Percentiles rank a stretch among this genome's conserved stretches.
Conservation (phyloP, 2,329 filamentous ascomycete species). For the Trichoderma sp. region DNA sequence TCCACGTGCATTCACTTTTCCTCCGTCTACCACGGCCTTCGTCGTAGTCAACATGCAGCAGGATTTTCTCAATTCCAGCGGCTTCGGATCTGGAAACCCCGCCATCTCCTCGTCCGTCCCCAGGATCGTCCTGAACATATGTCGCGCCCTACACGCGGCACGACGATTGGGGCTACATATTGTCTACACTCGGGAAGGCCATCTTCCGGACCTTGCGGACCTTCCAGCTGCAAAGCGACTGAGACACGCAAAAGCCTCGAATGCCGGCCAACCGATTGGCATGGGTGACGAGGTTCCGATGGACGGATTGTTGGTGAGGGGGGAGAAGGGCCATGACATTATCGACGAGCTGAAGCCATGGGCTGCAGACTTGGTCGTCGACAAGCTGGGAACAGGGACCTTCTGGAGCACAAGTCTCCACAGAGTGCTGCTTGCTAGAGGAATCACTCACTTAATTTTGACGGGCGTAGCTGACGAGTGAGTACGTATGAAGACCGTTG, state of each 20-base stretch:
- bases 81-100: conserved; percentile 4
- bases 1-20: background rate
- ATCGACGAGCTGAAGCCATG: conserved; percentile 9
- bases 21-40: conserved; percentile 4
- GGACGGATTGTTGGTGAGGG: background rate
- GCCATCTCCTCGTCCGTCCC: background rate
- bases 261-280: background rate
- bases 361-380: background rate
- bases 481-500: background rate
- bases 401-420: conserved; percentile 15
- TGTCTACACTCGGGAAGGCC: conserved; percentile 15
- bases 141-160: background rate
- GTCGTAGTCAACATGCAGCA: conserved; percentile 13
- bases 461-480: conserved; percentile 1
- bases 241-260: background rate
- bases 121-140: background rate
- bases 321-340: conserved; percentile 9
- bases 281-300: conserved; percentile 15
- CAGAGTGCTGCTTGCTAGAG: conserved; percentile 10
- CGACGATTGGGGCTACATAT: conserved; percentile 5
- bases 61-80: conserved; percentile 10
- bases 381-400: conserved; percentile 16
- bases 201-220: conserved; percentile 2
- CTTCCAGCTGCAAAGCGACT: background rate
- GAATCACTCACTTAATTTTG: conserved; percentile 12